These are phyloP conservation scores for Ceratopteris richardii DNA, from an alignment of 75 land plant species.

Conservation along the genomic window DNA sequence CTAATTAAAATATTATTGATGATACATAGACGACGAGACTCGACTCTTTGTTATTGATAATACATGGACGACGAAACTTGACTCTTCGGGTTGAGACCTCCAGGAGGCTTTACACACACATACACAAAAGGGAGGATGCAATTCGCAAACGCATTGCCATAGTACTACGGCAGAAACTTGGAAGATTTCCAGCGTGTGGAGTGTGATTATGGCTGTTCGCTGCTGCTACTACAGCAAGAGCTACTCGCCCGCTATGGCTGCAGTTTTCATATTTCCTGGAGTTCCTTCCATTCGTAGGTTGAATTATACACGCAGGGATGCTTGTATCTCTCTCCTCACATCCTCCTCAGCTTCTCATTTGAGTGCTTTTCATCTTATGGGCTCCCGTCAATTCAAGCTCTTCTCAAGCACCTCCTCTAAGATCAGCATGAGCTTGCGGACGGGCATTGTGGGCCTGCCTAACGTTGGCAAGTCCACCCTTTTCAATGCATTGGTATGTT, in stretches of 20 bases:
- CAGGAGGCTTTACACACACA: not conserved
- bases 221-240: not conserved
- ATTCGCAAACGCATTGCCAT: not conserved
- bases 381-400: not conserved
- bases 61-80: not conserved
- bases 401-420: not conserved
- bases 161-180: not conserved
- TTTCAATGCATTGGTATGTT: slow-evolving; percentile 92
- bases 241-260: slow-evolving; percentile 5
- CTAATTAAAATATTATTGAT: too few species aligned
- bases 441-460: slow-evolving; percentile 96
- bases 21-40: too few species aligned
- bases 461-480: slow-evolving; percentile 98
- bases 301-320: too few species aligned
- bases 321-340: not conserved
- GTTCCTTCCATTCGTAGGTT: not conserved
- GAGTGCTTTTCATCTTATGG: not conserved
- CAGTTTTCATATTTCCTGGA: not conserved
- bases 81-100: not conserved
- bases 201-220: not conserved
- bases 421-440: slow-evolving; percentile 83
- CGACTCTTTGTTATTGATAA: too few species aligned
- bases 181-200: not conserved
- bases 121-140: not conserved
- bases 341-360: not conserved